Conservation (phyloP, 2,329 filamentous ascomycete species). For the Neodidymelliopsis sp. region DNA sequence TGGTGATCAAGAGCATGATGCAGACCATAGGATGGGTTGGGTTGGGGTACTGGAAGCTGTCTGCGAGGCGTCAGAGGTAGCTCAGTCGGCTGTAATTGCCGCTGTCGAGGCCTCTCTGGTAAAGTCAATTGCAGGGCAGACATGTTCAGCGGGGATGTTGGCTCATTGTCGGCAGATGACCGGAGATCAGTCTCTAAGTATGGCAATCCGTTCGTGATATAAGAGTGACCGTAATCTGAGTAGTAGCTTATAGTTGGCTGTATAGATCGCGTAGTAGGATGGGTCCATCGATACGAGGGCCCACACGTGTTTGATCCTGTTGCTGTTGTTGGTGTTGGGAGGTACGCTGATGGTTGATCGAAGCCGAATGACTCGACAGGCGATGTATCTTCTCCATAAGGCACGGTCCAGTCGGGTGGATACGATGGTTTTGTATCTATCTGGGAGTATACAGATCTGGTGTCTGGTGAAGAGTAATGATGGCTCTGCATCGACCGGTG, state of each 20-base stretch:
- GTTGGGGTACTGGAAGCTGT: slow-evolving; percentile 44
- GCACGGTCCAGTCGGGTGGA: slow-evolving; percentile 30
- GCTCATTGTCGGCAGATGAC: slow-evolving; percentile 21
- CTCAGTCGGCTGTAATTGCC: slow-evolving; percentile 23
- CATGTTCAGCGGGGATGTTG: slow-evolving; percentile 42
- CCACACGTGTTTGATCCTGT: slow-evolving; percentile 23
- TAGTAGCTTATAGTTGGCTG: slow-evolving; percentile 23
- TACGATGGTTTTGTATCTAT: slow-evolving; percentile 31
- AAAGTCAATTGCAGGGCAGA: slow-evolving; percentile 38
- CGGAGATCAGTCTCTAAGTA: slow-evolving; percentile 26
- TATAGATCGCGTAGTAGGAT: slow-evolving; percentile 18
- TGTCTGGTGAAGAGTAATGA: slow-evolving; percentile 24
- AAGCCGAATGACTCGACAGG: slow-evolving; percentile 38
- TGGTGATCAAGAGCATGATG: slow-evolving; percentile 41
- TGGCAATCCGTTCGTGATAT: slow-evolving; percentile 23
- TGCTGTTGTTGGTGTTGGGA: slow-evolving; percentile 25
- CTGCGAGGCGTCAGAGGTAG: slow-evolving; percentile 29
- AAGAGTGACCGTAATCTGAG: slow-evolving; percentile 32
- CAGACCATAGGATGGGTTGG: slow-evolving; percentile 32
- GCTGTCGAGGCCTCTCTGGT: slow-evolving; percentile 33
- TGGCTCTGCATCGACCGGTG: slow-evolving; percentile 20
- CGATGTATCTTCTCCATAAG: slow-evolving; percentile 40
- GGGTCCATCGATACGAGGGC: slow-evolving; percentile 30
- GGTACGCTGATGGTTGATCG: slow-evolving; percentile 29
- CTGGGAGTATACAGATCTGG: slow-evolving; percentile 2